Base-by-base conservation (phyloP, 2,329 filamentous ascomycete species). In the Aureobasidium sp. region DNA sequence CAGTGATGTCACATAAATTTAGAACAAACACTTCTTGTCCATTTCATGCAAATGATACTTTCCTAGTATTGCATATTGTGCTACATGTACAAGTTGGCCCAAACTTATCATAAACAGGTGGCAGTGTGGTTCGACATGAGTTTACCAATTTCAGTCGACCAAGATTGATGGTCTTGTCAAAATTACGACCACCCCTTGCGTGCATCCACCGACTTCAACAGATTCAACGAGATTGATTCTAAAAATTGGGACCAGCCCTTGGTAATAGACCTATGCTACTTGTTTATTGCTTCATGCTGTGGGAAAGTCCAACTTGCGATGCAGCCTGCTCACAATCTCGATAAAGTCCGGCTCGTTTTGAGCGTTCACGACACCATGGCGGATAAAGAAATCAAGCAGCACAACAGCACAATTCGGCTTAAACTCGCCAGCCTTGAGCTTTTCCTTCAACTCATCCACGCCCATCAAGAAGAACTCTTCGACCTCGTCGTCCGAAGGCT, bases 401-500 rank as follows among this genome's bases (percentile, higher is more conserved):
- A 96, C 84, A 63, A 94, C 73, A 15, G 89, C 88, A 74, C 92
- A 97, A 73, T 97, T 97, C 2, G 92, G 89, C 79, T 99, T 99
- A 79, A 93, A 99, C 68, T 87, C 83, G 15, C 89, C 90, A 58
- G 79, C 78, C 17, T 81, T 82, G 70, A 99, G 77, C 48, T 87
- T 85, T 62, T 81, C 78, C 73, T 86, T 83, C 48, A 95, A 84
- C 74, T 96, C 83, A n/a, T 88, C 84, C 44, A 97, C 81, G 1
- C 82, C 86, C 82, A 85, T 87, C 63, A 97, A 79, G 71, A 85
- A 83, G 72, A 97, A 97, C 64, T 85, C 84, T 70, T 91, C 90
- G 5, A 96, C 94, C 77, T 99, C 94, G 59, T 88, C 87, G 73
- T 99, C 94, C 63, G 88, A 87, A 20, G 93, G 92, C 71, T 82